A percentile compares a stretch with the other conserved stretches of the same genome.
Conservation (phyloP, 345 rosid species). For the Clarkia xantiana region DNA sequence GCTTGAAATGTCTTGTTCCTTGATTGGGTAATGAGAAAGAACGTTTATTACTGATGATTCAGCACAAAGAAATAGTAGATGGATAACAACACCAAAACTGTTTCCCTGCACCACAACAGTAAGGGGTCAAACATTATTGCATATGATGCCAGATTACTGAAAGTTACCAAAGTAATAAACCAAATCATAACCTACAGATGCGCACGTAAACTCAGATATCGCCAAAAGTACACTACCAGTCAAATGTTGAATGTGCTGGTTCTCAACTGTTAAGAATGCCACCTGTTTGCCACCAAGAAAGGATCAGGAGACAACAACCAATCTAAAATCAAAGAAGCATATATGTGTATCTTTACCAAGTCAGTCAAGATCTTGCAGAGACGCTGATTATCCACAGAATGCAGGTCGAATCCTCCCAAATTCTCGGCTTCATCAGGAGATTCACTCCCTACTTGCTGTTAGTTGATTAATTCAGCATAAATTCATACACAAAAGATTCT, state of each 20-base stretch:
- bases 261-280: slow-evolving; percentile 26
- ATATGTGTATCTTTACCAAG: no score
- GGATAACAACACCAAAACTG: slow-evolving; percentile 32
- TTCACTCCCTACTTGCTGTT: no score
- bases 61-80: slow-evolving; percentile 34
- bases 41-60: slow-evolving; percentile 20
- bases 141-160: neutral
- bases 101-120: slow-evolving; percentile 27
- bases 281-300: slow-evolving; percentile 19
- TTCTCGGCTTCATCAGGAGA: no score
- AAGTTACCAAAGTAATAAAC: neutral
- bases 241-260: slow-evolving; percentile 42
- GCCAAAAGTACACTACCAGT: slow-evolving; percentile 42
- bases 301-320: no score
- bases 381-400: no score
- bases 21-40: slow-evolving; percentile 7
- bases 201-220: slow-evolving; percentile 29
- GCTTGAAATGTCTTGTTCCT: slow-evolving; percentile 9
- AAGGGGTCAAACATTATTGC: neutral
- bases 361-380: no score
- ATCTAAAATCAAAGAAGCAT: no score
- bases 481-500: no score
- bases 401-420: no score
- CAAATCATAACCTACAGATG: slow-evolving; percentile 30
- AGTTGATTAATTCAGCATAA: no score